Evolutionary conservation across 1,139 yeast genomes (phyloP).

Genomic region (Kodamaea sp.): DNA sequence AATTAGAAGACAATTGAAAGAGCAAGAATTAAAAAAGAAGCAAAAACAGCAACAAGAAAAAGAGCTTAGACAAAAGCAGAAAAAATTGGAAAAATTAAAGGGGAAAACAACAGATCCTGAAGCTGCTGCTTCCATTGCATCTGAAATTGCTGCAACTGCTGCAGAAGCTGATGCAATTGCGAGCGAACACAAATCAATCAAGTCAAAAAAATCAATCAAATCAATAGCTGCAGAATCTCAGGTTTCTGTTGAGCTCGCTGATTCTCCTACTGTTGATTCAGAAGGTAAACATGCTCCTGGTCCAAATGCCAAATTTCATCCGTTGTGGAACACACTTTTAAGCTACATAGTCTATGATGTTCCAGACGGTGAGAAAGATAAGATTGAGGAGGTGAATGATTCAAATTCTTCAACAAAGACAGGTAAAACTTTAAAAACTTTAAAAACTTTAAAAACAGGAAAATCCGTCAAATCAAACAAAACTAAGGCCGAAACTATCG

Average conservation of each 20-base stretch:
- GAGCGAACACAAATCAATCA: background rate
- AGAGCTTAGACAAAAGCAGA: background rate
- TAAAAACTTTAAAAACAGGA: slow-evolving; percentile 1
- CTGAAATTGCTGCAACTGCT: no score
- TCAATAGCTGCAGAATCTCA: background rate
- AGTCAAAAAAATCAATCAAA: slow-evolving; percentile 2
- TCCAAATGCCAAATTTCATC: slow-evolving; percentile 28
- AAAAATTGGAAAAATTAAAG: slow-evolving; percentile 5
- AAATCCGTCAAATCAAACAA: slow-evolving; percentile 9
- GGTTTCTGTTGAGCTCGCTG: background rate
- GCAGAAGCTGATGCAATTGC: no score
- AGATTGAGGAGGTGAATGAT: slow-evolving; percentile 8
- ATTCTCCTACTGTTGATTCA: background rate
- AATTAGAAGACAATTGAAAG: slow-evolving; percentile 15
- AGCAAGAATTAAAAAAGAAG: slow-evolving; percentile 10
- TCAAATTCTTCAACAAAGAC: slow-evolving; percentile 1
- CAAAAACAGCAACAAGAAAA: slow-evolving; percentile 2
- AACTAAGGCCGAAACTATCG: background rate
- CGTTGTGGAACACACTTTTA: slow-evolving; percentile 36
- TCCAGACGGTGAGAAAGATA: slow-evolving; percentile 6
- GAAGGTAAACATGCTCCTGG: slow-evolving; percentile 1
- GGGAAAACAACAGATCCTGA: background rate
- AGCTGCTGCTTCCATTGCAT: no score
- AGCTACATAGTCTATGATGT: slow-evolving; percentile 35
- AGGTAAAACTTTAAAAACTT: slow-evolving; percentile 1